Base-by-base conservation (phyloP, 2,329 filamentous ascomycete genomes). In the Raffaelea arxii region DNA sequence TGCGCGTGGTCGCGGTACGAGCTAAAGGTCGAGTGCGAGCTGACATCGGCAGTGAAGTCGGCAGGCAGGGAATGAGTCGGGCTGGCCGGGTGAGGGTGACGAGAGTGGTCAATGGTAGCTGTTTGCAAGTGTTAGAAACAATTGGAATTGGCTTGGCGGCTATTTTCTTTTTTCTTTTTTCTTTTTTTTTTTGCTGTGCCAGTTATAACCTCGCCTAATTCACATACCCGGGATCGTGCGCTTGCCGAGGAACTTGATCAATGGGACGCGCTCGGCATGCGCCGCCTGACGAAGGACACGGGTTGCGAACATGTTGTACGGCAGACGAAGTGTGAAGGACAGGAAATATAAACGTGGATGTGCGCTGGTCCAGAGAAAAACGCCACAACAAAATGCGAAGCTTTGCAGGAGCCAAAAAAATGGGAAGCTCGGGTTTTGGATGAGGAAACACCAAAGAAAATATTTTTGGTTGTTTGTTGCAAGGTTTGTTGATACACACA, bases 1-100 rank as follows among this genome's bases (percentile, higher is more conserved):
- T 85, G 82, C 49, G 82, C 84, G 62, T 83, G 80, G 65, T 86
- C 77, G 60, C 85, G 82, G 74, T 90, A 90, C 58, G 75, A 74
- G 62, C 82, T 84, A 70, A 90, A 90, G 50, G 75, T 78, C 54
- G 74, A 65, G 67, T 78, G 73, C 27, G 68, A 65, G 53, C 70
- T 65, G 43, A 57, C 59, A 55, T 56, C 59, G 52, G 62, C 58
- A 56, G 32, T 36, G 32, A 75, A 77, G 58, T 62, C 63, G 47
- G 68, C 57, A 37, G 84, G 85, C 22, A 89, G 80, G 27, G 71
- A 66, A 58, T 78, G 69, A 30, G 72, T 74, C 39, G 84, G 83
- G 24, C 83, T 81, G 50, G 81, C 83, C 35, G 85, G 85, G 70
- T 89, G 85, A 56, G 78, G 76, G 55, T 80, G 75, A 51, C 84